Conservation (phyloP, 192 early-diverging fungal genomes). For the Backusella tarrabulga region DNA sequence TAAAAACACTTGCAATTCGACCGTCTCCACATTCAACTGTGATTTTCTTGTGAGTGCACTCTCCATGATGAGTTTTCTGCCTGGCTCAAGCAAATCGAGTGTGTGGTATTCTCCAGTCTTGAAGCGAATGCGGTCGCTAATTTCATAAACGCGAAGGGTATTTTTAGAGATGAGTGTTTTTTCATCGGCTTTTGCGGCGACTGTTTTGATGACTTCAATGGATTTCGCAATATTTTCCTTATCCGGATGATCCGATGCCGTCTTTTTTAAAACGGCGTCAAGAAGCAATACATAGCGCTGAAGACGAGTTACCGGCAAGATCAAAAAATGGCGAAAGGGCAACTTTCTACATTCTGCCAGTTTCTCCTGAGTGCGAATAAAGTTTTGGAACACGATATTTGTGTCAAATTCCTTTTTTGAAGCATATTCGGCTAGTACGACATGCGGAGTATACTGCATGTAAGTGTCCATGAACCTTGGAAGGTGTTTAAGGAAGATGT, state of each 20-base stretch:
- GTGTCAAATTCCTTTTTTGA: conserved; percentile 67
- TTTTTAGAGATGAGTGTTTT: conserved; percentile 13
- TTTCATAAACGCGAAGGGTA: conserved; percentile 21
- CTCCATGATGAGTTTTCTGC: conserved; percentile 73
- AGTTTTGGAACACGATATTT: conserved; percentile 72
- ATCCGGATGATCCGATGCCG: conserved; percentile 80
- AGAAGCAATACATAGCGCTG: conserved; percentile 86
- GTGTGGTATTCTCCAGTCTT: conserved; percentile 48
- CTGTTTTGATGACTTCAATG: conserved; percentile 8
- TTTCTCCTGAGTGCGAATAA: conserved; percentile 58
- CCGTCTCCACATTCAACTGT: conserved; percentile 45
- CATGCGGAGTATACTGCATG: conserved; percentile 76
- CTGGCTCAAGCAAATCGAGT: conserved; percentile 67
- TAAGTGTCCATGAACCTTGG: conserved; percentile 66
- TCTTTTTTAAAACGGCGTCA: conserved; percentile 77
- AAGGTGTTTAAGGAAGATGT: conserved; percentile 69
- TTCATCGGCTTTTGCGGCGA: conserved; percentile 22
- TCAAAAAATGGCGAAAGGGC: conserved; percentile 50
- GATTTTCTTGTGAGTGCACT: conserved; percentile 60
- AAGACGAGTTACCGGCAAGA: conserved; percentile 79
- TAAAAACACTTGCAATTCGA: conserved; percentile 77
- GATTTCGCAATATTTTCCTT: conserved; percentile 48
- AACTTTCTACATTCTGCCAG: conserved; percentile 23
- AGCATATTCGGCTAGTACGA: conserved; percentile 71
- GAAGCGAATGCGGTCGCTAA: conserved; percentile 24